These are phyloP conservation scores for Erythrophleum ivorense DNA, from an alignment of 331 rosid species.

Conservation along the genomic window DNA sequence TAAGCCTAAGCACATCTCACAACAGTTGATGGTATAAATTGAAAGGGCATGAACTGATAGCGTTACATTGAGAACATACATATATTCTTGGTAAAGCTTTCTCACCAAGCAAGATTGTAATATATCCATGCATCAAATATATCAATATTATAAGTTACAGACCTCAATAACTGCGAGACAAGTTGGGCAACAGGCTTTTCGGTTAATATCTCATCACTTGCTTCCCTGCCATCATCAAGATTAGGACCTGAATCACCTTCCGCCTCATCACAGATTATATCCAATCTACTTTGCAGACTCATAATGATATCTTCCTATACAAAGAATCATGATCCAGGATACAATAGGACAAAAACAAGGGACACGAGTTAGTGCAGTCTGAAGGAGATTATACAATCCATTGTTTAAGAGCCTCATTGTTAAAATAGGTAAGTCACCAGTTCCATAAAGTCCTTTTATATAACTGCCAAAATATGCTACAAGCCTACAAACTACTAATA, in stretches of 20 bases:
- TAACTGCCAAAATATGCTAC: neutral
- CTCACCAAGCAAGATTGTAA: constrained; percentile 28
- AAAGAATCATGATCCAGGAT: constrained; percentile 33
- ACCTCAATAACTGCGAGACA: constrained; percentile 63
- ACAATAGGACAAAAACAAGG: constrained; percentile 23
- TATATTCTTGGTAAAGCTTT: constrained; percentile 22
- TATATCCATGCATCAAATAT: constrained; percentile 16
- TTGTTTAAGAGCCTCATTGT: neutral
- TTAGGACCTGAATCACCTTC: constrained; percentile 53
- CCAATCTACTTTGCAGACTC: constrained; percentile 90
- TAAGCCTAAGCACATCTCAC: constrained; percentile 11
- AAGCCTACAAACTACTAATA: neutral
- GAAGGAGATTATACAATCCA: constrained; percentile 6
- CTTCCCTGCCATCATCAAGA: constrained; percentile 47
- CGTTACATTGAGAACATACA: constrained; percentile 24
- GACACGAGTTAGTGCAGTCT: constrained; percentile 22
- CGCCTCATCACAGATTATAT: constrained; percentile 83
- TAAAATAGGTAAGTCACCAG: constrained; percentile 7
- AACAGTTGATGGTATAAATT: neutral
- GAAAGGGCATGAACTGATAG: constrained; percentile 22
- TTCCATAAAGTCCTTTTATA: neutral
- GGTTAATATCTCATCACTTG: constrained; percentile 48
- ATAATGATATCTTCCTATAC: constrained; percentile 80
- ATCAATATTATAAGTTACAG: constrained; percentile 33
- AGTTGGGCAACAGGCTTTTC: constrained; percentile 63